Base-by-base conservation (phyloP, 768 basidiomycete genomes). In the Macrolepiota albuminosa region DNA sequence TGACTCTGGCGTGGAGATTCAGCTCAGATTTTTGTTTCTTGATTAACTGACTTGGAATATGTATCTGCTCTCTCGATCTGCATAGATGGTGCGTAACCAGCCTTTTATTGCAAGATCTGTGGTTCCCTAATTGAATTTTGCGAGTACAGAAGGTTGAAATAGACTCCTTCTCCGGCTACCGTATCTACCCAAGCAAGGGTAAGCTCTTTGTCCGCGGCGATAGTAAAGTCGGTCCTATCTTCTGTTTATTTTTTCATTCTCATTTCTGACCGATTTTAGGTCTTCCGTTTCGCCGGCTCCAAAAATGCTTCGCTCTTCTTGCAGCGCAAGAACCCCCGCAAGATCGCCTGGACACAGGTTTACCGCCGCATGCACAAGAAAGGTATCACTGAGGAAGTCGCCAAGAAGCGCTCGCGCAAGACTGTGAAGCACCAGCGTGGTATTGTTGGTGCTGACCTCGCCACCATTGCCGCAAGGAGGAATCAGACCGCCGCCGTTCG, bases 281-380 rank as follows among this genome's bases (percentile, higher is more conserved):
- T 94, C 74, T 98, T 96, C 90, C 93, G 96, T 75, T 98, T 98
- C 79, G 82, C 88, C 67, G 81, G 76, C 73, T 91, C 92, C 64
- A 98, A 98, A 86, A 91, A 87, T 71, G 84, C 95, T 63, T 98
- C 96, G 62, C 89, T 99, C 66, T 98, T 98, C 88, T 81, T 91
- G 60, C 97, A 99, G 77, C 92, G 96, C 81, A 99, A 99, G 83
- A 98, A 99, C 84, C 97, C 97, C 55, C 93, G 97, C 73, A 98
- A 98, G 86, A 95, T 98, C 79, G 89, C 96, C 64, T 98, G 96
- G 96, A 98, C 96, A 42, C 78, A 81, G 69, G 85, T 90, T 63
- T 96, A 91, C 84, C 90, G 93, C 66, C 90, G 95, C 69, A 93
- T 97, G 89, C 97, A 98, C 87, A 97, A 96, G 87, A 99, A 99